These are phyloP conservation scores for Yarrowia sp. DNA, from an alignment of 805 yeast species.

Conservation along the genomic window DNA sequence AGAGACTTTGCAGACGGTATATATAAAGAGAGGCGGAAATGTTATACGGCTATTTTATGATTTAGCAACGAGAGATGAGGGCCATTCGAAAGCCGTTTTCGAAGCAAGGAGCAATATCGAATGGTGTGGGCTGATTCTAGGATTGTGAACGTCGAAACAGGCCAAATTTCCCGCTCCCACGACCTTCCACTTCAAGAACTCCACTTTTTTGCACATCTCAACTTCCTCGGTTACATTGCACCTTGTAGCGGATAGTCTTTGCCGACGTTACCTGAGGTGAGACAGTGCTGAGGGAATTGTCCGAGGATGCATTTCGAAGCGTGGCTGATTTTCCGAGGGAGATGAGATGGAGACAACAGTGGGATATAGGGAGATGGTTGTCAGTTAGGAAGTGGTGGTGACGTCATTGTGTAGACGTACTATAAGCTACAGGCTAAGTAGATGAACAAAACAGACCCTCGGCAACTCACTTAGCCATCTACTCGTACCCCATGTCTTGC, in stretches of 20 bases:
- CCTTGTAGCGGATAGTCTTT: conserved; percentile 7
- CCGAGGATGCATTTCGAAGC: conserved; percentile 1
- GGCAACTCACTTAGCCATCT: no score
- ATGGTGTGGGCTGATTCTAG: no score
- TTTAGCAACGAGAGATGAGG: conserved; percentile 3
- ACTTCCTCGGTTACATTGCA: conserved; percentile 23
- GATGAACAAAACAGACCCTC: no score
- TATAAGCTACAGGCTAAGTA: no score
- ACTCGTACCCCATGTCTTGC: no score
- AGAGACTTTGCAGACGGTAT: conserved; percentile 5
- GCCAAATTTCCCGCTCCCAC: not conserved
- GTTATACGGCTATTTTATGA: conserved; percentile 17
- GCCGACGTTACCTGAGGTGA: conserved; percentile 1
- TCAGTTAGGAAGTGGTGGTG: no score
- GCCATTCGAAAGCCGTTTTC: not conserved
- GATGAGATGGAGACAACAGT: no score
- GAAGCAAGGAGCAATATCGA: not conserved
- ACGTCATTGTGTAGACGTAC: no score
- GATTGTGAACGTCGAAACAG: no score
- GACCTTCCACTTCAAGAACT: not conserved
- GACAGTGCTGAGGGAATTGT: conserved; percentile 26
- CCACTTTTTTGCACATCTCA: not conserved
- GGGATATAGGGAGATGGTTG: no score
- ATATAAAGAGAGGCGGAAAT: conserved; percentile 6
- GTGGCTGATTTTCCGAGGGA: not conserved